Conservation (phyloP, 805 yeast genomes). For the Pichia kluyveri region DNA sequence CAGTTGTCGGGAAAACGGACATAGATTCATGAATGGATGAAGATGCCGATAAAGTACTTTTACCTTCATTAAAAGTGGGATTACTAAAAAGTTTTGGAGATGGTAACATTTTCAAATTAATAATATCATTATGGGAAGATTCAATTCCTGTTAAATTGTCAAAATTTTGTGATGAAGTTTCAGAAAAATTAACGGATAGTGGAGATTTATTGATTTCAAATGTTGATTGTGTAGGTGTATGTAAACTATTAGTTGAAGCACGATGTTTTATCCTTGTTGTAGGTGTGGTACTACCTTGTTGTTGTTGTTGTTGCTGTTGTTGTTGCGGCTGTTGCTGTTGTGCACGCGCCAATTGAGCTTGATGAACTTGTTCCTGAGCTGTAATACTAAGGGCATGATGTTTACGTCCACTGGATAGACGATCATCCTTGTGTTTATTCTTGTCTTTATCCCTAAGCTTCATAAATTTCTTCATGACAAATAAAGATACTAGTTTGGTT, state of each 20-base stretch:
- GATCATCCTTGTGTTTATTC: background rate
- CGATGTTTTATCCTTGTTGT: background rate
- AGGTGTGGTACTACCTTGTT: background rate
- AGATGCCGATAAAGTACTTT: background rate
- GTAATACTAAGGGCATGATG: background rate
- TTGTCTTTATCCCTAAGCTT: conserved; percentile 1
- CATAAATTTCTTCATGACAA: conserved; percentile 2
- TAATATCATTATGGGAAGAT: background rate
- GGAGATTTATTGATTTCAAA: too few species aligned
- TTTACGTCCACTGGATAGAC: background rate
- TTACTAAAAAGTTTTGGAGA: background rate
- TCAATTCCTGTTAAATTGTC: too few species aligned
- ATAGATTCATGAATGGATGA: background rate
- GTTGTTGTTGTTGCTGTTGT: background rate
- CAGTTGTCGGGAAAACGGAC: background rate
- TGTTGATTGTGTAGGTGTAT: background rate
- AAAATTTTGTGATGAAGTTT: too few species aligned
- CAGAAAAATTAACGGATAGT: background rate
- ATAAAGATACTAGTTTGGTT: background rate
- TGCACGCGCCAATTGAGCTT: background rate
- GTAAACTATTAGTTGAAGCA: background rate
- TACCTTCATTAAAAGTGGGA: background rate
- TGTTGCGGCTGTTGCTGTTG: background rate
- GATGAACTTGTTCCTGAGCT: background rate
- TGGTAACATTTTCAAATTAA: background rate